A percentile compares a stretch with the other conserved stretches of the same genome.
Conservation (phyloP, 1,284 basidiomycete species). For the Cronartium quercuum region DNA sequence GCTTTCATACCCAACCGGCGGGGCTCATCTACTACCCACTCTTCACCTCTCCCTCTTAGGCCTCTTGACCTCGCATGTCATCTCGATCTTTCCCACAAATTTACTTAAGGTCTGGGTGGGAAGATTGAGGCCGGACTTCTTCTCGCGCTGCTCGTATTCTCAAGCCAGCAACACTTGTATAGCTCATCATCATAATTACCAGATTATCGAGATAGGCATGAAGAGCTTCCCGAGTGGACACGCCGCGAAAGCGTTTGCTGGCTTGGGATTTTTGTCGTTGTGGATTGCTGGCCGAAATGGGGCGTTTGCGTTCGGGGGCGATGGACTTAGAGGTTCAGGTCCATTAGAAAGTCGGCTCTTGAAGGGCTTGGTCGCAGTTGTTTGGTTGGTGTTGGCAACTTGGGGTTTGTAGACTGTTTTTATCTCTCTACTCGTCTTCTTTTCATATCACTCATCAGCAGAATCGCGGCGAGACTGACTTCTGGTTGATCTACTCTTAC, state of each 20-base stretch:
- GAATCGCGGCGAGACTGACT: background rate
- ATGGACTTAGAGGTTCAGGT: constrained; percentile 20
- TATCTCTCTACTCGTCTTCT: background rate
- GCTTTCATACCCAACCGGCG: constrained; percentile 26
- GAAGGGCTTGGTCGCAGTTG: constrained; percentile 13
- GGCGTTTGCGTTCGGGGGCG: constrained; percentile 26
- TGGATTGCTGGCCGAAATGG: constrained; percentile 38
- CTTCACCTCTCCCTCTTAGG: constrained; percentile 33
- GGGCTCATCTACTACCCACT: constrained; percentile 28
- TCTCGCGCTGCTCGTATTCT: constrained; percentile 37
- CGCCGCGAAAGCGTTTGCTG: constrained; percentile 21
- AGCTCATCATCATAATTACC: constrained; percentile 17
- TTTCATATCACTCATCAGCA: background rate
- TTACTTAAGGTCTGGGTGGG: constrained; percentile 29
- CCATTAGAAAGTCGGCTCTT: constrained; percentile 36
- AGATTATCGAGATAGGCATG: constrained; percentile 32
- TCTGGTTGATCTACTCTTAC: background rate
- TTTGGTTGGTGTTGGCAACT: constrained; percentile 26
- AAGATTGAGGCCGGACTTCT: constrained; percentile 30
- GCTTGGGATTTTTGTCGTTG: constrained; percentile 21
- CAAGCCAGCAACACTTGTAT: constrained; percentile 16
- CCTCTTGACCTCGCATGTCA: constrained; percentile 21
- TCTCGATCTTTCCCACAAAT: constrained; percentile 18
- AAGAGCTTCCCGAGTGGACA: constrained; percentile 39
- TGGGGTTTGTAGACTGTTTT: constrained; percentile 21